Base-by-base conservation (phyloP, 2,329 filamentous ascomycete genomes). In the Chaetomiaceae sp. region DNA sequence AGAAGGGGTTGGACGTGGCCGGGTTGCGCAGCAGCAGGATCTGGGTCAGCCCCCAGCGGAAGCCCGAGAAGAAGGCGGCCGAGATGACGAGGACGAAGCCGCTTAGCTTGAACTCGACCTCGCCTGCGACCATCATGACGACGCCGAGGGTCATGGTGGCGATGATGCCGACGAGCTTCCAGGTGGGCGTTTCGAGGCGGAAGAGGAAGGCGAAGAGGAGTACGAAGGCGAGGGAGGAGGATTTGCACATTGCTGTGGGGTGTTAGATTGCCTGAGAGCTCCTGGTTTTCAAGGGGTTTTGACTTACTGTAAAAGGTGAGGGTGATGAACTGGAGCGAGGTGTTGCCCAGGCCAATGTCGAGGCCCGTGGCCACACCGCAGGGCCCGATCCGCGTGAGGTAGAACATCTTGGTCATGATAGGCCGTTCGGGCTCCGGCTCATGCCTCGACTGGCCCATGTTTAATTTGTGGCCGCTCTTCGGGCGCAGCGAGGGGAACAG, bases 21-120 rank as follows among this genome's bases (percentile, higher is more conserved):
- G 91, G 91, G 70, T 96, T 95, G 62, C 91, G 87, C 25, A 97
- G 82, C 6, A 99, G 82, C 4, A 99, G 82, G 56, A 99, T 96
- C 68, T 99, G 94, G 0, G 94, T 97, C n/a, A 99, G 75, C n/a
- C 84, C 89, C 94, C 94, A 99, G 63, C 94, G 87, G 74, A 99
- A 96, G 51, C 94, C 94, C 1, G 91, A 96, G 68, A 96, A 96
- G 72, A 95, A 94, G 48, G 91, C 89, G 12, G 94, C 91, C 0
- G 87, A 85, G 70, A 99, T 97, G 72, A 97, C 88, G 59, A 99
- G 85, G 43, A 90, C 72, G 70, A 99, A 99, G 38, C 94, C 94
- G 27, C 89, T 78, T 0, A 87, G 77, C 63, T 91, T 84, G 72
- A 99, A 99, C 46, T 90, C 85, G 34, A 95, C 85, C 72, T 99